Percentiles rank a stretch among this genome's conserved stretches.
Conservation (phyloP, 2,329 filamentous ascomycete species). For the Boeremia exigua region DNA sequence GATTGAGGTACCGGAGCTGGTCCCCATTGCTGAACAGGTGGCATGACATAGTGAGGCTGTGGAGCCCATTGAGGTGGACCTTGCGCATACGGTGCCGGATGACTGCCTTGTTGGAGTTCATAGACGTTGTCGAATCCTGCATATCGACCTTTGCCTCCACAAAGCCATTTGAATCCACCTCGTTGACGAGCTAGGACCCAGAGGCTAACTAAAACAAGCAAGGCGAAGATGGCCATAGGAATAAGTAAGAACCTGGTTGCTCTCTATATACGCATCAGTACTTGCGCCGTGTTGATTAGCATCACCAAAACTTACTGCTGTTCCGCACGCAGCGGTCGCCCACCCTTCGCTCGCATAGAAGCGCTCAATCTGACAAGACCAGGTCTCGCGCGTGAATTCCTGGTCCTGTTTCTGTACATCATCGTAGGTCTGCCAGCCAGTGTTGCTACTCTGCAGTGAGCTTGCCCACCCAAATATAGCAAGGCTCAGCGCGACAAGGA, state of each 20-base stretch:
- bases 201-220: conserved; percentile 24
- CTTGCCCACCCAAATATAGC: conserved; percentile 32
- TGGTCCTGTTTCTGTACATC: conserved; percentile 22
- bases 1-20: conserved; percentile 7
- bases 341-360: conserved; percentile 27
- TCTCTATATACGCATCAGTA: conserved; percentile 19
- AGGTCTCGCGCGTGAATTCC: conserved; percentile 35
- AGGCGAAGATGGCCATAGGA: conserved; percentile 26
- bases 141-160: conserved; percentile 37
- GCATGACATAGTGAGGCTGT: conserved; percentile 7
- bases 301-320: conserved; percentile 21
- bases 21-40: conserved; percentile 17
- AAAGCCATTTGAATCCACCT: conserved; percentile 36
- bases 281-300: background rate
- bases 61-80: conserved; percentile 4
- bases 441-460: conserved; percentile 22
- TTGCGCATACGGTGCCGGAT: background rate
- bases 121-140: conserved; percentile 34
- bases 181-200: conserved; percentile 32
- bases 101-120: conserved; percentile 19
- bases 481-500: conserved; percentile 23
- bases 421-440: conserved; percentile 25
- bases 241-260: conserved; percentile 35
- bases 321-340: conserved; percentile 33
- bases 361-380: conserved; percentile 33